A percentile compares a stretch with the other conserved stretches of the same genome.
phyloP scores from a whole-genome alignment of 2,329 filamentous ascomycete species.

The Davidsoniella neocaledoniae region DNA sequence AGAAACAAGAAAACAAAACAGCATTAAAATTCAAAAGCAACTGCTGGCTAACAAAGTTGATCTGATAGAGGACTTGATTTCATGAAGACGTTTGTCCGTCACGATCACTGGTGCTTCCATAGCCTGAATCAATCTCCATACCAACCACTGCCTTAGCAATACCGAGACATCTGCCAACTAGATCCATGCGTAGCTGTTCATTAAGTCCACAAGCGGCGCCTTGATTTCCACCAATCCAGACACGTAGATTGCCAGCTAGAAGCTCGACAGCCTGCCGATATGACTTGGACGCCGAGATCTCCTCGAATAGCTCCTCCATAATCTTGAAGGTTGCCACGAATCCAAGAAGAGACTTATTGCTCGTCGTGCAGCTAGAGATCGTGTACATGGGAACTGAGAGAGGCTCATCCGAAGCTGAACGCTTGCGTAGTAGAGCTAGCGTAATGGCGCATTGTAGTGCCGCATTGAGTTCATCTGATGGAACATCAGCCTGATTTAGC shows the following conservation, averaged over 20 bases:
- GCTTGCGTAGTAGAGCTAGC: constrained; percentile 38
- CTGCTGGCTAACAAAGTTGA: too few relatives aligned
- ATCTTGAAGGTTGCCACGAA: constrained; percentile 42
- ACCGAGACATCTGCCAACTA: constrained; percentile 38
- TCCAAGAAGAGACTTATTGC: constrained; percentile 36
- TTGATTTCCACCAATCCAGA: constrained; percentile 40
- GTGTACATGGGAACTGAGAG: constrained; percentile 1
- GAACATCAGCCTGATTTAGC: constrained; percentile 19
- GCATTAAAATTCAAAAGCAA: too few relatives aligned
- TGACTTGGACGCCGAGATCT: constrained; percentile 29
- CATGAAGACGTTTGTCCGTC: too few relatives aligned
- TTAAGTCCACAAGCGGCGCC: constrained; percentile 36
- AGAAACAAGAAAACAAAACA: too few relatives aligned
- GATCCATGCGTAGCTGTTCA: constrained; percentile 31
- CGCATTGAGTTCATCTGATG: constrained; percentile 30
- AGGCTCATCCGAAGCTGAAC: constrained; percentile 21
- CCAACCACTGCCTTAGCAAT: constrained; percentile 41
- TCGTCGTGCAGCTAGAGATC: constrained; percentile 19
- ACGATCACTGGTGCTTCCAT: constrained; percentile 37
- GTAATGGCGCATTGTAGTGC: constrained; percentile 43
- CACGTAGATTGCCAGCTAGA: constrained; percentile 38
- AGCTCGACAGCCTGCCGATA: constrained; percentile 35
- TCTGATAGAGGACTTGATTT: too few relatives aligned
- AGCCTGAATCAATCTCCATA: constrained; percentile 43
- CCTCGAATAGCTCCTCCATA: constrained; percentile 34